phyloP scores from a whole-genome alignment of 192 early-diverging fungal species.

The Coemansia sp. region DNA sequence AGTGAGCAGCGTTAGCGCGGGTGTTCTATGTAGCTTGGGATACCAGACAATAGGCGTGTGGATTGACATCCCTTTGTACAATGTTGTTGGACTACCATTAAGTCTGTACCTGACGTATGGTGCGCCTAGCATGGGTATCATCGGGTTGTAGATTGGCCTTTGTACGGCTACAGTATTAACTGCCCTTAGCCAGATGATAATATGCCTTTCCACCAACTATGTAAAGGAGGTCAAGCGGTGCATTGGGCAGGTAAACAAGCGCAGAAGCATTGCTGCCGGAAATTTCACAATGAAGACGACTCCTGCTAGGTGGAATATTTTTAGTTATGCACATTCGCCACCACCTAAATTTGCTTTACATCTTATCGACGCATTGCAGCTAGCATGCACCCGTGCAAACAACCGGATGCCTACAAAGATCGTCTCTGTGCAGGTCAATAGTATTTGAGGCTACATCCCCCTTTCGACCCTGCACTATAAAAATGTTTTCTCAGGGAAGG shows the following conservation, averaged over 20 bases:
- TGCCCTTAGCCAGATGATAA: constrained; percentile 25
- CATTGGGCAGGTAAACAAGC: constrained; percentile 21
- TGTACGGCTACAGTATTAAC: constrained; percentile 27
- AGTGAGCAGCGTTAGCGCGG: constrained; percentile 59
- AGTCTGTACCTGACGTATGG: constrained; percentile 56
- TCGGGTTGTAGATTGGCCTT: constrained; percentile 53
- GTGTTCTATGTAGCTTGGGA: constrained; percentile 56
- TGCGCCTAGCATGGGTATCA: constrained; percentile 29
- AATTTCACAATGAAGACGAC: not conserved
- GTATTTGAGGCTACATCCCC: not conserved
- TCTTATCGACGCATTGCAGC: too few relatives aligned
- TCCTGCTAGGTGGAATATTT: not conserved
- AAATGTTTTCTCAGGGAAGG: not conserved
- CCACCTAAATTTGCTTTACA: too few relatives aligned
- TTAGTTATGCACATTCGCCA: not conserved
- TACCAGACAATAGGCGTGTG: constrained; percentile 53
- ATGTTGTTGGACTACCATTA: constrained; percentile 55
- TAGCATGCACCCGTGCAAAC: too few relatives aligned
- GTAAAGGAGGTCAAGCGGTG: constrained; percentile 27
- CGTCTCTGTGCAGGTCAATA: not conserved
- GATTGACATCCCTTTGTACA: constrained; percentile 57
- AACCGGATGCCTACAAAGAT: not conserved
- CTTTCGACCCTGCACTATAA: not conserved
- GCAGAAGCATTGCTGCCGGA: not conserved
- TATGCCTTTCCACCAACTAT: constrained; percentile 28